Evolutionary conservation across 2,329 filamentous ascomycete genomes (phyloP), one percentile per base, ranked within the genome.

Genomic region (Fonsecaea nubica): DNA sequence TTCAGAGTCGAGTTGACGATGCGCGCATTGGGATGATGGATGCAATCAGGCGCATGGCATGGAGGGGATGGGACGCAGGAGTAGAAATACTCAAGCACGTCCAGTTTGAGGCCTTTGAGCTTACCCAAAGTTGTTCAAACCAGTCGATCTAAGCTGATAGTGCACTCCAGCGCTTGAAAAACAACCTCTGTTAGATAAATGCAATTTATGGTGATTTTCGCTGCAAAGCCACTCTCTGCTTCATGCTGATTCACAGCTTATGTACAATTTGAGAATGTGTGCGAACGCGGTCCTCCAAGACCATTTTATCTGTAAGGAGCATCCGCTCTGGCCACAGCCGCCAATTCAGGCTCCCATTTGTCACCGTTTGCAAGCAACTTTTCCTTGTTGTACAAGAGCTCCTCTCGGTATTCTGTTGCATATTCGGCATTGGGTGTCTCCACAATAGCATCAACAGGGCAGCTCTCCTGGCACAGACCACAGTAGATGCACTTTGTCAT

Each of bases 401-500:
- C 94, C 81, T 99, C 94, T 78, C 94, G 89, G 70, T 88, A 90
- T 81, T 91, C 89, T 2, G 88, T 91, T 52, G 89, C 89, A 74
- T 91, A 92, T 79, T 91, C 89, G 58, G 89, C 89, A 74, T 92
- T 92, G 62, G 89, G 88, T 36, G 86, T 86, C 79, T 92, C 90
- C 66, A 92, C 90, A 80, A 92, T 99, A 67, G 95, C 95, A 82
- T 99, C 95, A 63, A 99, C 95, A 53, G 95, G 95, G 83, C 95
- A 99, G 72, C 92, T 96, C 85, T 99, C 95, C 84, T 97, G 94
- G 87, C 95, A 98, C 84, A 96, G 96, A 59, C 95, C 95, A 80
- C 95, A 98, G 88, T 98, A 99, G 82, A 99, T 99, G 84, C 95
- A 99, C 87, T 99, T 99, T 77, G 95, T 98, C 95, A 99, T 99